Base-by-base conservation (phyloP, 345 rosid genomes). In the Mangifera indica region DNA sequence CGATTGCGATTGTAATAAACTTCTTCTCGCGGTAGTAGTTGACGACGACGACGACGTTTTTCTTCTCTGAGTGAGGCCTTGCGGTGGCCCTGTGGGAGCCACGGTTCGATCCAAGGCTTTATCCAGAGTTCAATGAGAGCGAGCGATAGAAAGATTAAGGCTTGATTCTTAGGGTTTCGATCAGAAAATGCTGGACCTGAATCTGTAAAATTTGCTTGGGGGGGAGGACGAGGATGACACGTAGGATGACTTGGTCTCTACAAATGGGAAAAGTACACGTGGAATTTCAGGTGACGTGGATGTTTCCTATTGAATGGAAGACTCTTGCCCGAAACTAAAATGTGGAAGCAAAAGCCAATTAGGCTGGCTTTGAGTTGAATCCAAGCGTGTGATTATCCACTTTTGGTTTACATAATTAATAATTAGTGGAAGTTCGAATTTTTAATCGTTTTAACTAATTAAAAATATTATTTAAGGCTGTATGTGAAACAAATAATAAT, bases 41-140 rank as follows among this genome's bases (percentile, higher is more conserved):
- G 78, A 32, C 14, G 76, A 57, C n/a, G n/a, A n/a, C n/a, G n/a
- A n/a, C 26, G 69, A 51, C 13, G 69, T 25, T 14, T 74, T 54
- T 49, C 65, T 91, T 62, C 97, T 84, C 72, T 87, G 83, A 7
- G 83, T 73, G 63, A 91, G 87, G 72, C 79, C 42, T 75, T 82
- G 78, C 22, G 81, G 82, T 66, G 84, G 74, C 62, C 84, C 97
- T 21, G 97, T 75, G 57, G 98, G 69, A 80, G 98, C 98, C 98
- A 93, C 97, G 87, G 88, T 91, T 85, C 73, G 57, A 70, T 26
- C 46, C 6, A 51, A 45, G 20, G 64, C n/a, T n/a, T n/a, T n/a
- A n/a, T n/a, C n/a, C n/a, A n/a, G n/a, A n/a, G n/a, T n/a, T n/a
- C n/a, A n/a, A n/a, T n/a, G n/a, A n/a, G n/a, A n/a, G n/a, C n/a